A percentile compares a stretch with the other conserved stretches of the same genome.
Evolutionary conservation across 306 rosid genomes (phyloP).

Genomic region (Vachellia collinsii): DNA sequence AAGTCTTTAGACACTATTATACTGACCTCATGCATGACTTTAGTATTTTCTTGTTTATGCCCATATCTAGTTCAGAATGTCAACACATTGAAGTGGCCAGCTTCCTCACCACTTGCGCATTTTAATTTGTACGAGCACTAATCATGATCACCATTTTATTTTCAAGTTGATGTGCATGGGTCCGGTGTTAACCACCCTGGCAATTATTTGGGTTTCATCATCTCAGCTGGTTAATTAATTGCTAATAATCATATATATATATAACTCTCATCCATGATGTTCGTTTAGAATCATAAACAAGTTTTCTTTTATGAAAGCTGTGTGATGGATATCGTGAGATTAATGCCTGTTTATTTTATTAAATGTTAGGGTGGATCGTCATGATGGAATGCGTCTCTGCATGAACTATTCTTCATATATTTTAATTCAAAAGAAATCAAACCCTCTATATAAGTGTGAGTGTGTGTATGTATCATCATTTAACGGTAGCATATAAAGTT

Average conservation of each 20-base stretch:
- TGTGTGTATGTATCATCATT: neutral
- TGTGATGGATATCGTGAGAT: neutral
- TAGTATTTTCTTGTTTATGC: neutral
- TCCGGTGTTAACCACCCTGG: neutral
- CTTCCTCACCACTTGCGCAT: neutral
- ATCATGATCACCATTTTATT: constrained; percentile 7
- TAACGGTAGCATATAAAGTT: neutral
- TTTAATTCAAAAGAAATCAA: neutral
- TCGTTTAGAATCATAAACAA: neutral
- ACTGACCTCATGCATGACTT: neutral
- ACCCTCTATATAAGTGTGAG: neutral
- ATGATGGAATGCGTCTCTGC: constrained; percentile 29
- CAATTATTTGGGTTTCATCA: constrained; percentile 6
- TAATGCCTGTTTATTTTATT: neutral
- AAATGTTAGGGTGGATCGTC: constrained; percentile 28
- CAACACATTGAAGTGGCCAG: neutral
- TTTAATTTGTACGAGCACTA: neutral
- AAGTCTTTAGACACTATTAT: neutral
- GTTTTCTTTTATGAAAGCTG: constrained; percentile 4
- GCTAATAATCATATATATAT: neutral
- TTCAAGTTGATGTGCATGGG: neutral
- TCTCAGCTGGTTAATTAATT: neutral
- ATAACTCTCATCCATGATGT: constrained; percentile 1
- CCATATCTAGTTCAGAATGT: neutral
- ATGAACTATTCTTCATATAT: constrained; percentile 14